Conservation (phyloP, 345 rosid genomes). For the Hevea brasiliensis region DNA sequence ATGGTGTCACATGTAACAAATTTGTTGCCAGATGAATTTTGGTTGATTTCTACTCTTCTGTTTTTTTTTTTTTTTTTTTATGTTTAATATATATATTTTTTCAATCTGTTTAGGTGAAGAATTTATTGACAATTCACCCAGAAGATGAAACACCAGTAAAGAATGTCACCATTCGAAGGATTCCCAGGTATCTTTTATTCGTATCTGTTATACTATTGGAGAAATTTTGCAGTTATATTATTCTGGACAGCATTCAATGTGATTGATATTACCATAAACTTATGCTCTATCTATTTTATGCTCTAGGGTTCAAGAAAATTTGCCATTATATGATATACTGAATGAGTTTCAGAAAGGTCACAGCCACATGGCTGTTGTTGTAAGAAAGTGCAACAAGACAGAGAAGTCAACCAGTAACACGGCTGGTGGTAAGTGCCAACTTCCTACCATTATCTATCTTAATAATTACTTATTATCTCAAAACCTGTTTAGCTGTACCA, state of each 20-base stretch:
- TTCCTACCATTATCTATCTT: not conserved
- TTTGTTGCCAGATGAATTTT: too few relatives aligned
- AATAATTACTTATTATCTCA: not conserved
- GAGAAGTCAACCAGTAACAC: conserved; percentile 24
- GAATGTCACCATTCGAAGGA: conserved; percentile 79
- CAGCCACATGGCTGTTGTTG: conserved; percentile 98
- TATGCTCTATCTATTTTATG: conserved; percentile 13
- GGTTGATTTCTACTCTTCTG: not conserved
- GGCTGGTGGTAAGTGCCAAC: conserved; percentile 35
- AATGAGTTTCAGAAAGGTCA: conserved; percentile 99
- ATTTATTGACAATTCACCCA: conserved; percentile 77
- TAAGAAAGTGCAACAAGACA: conserved; percentile 48
- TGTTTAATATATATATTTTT: not conserved
- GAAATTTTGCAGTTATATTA: not conserved
- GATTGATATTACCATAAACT: not conserved
- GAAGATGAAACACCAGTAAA: conserved; percentile 81
- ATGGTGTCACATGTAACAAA: not conserved
- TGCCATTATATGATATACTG: conserved; percentile 92
- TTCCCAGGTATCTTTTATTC: conserved; percentile 60
- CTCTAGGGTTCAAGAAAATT: conserved; percentile 66
- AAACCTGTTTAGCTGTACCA: not conserved
- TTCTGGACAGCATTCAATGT: conserved; percentile 7
- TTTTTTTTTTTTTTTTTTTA: not conserved
- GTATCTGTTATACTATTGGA: not conserved
- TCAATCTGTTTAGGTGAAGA: conserved; percentile 53